A percentile compares a stretch with the other conserved stretches of the same genome.
These are phyloP conservation scores for Boletus rubropictus DNA, from an alignment of 768 basidiomycete species.

Conservation along the genomic window DNA sequence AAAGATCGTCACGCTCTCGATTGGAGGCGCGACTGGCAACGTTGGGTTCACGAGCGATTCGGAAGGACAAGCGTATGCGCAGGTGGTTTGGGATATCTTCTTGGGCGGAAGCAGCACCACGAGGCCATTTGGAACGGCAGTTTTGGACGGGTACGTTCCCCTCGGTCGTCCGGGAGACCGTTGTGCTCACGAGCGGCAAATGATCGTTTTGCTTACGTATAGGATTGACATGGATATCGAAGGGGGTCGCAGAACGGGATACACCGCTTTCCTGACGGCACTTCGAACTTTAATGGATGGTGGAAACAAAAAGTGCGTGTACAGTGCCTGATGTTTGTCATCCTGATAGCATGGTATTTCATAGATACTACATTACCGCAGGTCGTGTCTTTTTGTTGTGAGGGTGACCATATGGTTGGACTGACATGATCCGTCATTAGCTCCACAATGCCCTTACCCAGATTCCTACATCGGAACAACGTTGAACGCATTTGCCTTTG, in stretches of 20 bases:
- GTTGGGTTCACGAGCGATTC: conserved; percentile 54
- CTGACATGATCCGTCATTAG: conserved; percentile 8
- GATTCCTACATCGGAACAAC: conserved; percentile 41
- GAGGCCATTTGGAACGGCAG: conserved; percentile 65
- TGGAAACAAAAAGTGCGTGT: conserved; percentile 25
- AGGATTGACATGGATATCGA: conserved; percentile 46
- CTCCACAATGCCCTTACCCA: conserved; percentile 44
- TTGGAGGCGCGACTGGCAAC: conserved; percentile 59
- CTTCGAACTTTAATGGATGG: conserved; percentile 26
- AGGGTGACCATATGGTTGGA: background rate
- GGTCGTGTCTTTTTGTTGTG: conserved; percentile 17
- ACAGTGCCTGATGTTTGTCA: background rate
- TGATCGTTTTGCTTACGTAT: background rate
- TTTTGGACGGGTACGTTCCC: conserved; percentile 58
- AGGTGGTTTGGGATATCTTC: conserved; percentile 65
- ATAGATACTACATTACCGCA: conserved; percentile 41
- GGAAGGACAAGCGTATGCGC: conserved; percentile 54
- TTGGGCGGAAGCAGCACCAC: conserved; percentile 57
- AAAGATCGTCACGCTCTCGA: conserved; percentile 52
- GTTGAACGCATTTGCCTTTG: conserved; percentile 39
- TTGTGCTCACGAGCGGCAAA: background rate
- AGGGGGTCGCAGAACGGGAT: conserved; percentile 32
- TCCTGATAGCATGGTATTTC: background rate
- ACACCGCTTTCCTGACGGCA: conserved; percentile 26
- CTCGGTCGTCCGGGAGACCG: conserved; percentile 6